A percentile compares a stretch with the other conserved stretches of the same genome.
phyloP scores from a whole-genome alignment of 805 yeast species.

The Phaffomyces thermotolerans region DNA sequence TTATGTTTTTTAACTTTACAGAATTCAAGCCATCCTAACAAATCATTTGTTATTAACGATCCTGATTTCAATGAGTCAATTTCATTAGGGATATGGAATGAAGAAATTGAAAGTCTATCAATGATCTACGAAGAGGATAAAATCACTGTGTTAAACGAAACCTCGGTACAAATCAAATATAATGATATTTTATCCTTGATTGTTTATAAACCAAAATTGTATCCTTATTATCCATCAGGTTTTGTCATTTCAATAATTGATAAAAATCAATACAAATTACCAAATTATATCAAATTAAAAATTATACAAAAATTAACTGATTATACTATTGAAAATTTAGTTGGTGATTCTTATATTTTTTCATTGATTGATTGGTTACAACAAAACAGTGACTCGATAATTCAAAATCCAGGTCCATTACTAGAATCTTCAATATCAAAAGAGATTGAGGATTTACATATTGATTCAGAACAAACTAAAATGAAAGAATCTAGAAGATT shows the following conservation, averaged over 20 bases:
- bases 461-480: not conserved
- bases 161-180: slow-evolving; percentile 12
- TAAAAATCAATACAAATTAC: slow-evolving; percentile 38
- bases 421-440: slow-evolving; percentile 21
- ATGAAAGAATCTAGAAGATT: slow-evolving; percentile 8
- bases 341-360: slow-evolving; percentile 68
- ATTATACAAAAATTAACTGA: slow-evolving; percentile 40
- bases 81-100: slow-evolving; percentile 50
- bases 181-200: slow-evolving; percentile 25
- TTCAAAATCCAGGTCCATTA: slow-evolving; percentile 72
- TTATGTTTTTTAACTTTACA: slow-evolving; percentile 5
- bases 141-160: slow-evolving; percentile 23
- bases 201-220: slow-evolving; percentile 41
- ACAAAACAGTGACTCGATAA: slow-evolving; percentile 47
- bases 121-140: slow-evolving; percentile 42
- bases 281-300: slow-evolving; percentile 63
- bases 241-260: slow-evolving; percentile 42
- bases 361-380: slow-evolving; percentile 74
- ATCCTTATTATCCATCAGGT: slow-evolving; percentile 70
- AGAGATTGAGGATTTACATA: slow-evolving; percentile 1
- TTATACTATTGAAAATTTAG: slow-evolving; percentile 34
- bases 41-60: not conserved
- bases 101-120: slow-evolving; percentile 63
- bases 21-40: slow-evolving; percentile 6
- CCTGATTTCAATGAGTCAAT: slow-evolving; percentile 4